Conservation (phyloP, 495 filamentous ascomycete genomes). For the Lentithecium fluviatile region DNA sequence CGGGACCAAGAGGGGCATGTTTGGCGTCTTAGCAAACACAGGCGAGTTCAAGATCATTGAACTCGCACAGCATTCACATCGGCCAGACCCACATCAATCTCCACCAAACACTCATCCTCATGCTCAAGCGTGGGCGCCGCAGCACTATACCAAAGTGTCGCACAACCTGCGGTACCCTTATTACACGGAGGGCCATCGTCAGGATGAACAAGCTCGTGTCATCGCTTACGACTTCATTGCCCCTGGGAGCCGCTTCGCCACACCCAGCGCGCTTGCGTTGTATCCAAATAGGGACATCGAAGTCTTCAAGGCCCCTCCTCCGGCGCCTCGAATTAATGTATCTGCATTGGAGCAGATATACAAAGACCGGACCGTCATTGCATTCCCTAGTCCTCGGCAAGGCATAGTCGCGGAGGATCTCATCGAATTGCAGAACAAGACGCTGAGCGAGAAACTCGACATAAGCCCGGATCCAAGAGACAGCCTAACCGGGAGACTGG, state of each 20-base stretch:
- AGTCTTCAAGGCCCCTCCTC: slow-evolving; percentile 53
- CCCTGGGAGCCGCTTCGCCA: slow-evolving; percentile 56
- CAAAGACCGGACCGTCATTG: slow-evolving; percentile 17
- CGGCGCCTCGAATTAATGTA: slow-evolving; percentile 30
- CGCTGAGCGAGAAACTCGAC: slow-evolving; percentile 27
- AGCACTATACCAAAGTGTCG: slow-evolving; percentile 50
- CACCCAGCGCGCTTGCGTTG: slow-evolving; percentile 65
- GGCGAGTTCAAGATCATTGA: slow-evolving; percentile 71
- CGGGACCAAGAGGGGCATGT: slow-evolving; percentile 66
- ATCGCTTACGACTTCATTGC: slow-evolving; percentile 86
- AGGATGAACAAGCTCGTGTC: slow-evolving; percentile 61
- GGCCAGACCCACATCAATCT: slow-evolving; percentile 8
- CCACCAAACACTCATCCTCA: slow-evolving; percentile 3
- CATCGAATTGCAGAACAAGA: slow-evolving; percentile 27
- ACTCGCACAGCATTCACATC: slow-evolving; percentile 36
- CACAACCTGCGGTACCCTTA: slow-evolving; percentile 55
- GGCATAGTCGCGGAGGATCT: slow-evolving; percentile 36
- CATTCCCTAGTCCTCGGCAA: slow-evolving; percentile 23
- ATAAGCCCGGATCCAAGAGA: slow-evolving; percentile 26
- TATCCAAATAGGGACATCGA: slow-evolving; percentile 66
- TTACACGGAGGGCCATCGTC: slow-evolving; percentile 46
- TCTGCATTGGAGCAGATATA: slow-evolving; percentile 37
- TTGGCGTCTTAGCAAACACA: slow-evolving; percentile 73
- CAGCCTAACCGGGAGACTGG: slow-evolving; percentile 27
- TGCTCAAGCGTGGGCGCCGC: slow-evolving; percentile 50